These are phyloP conservation scores for Pythium vanterpoolii DNA, from an alignment of 352 stramenopile species.

Conservation along the genomic window DNA sequence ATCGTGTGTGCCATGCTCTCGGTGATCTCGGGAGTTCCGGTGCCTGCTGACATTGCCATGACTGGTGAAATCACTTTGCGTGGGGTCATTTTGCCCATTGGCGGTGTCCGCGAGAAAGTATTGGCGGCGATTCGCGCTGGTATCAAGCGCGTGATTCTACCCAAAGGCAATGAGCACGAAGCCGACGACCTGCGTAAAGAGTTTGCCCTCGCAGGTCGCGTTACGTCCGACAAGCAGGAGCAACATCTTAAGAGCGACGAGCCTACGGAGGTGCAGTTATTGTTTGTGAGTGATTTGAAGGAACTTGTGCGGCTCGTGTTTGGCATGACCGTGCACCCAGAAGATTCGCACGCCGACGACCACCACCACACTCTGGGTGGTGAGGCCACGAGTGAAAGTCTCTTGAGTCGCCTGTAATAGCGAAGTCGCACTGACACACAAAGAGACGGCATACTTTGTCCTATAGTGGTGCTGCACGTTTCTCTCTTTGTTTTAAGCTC, in stretches of 20 bases:
- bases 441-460: too few species aligned
- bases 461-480: not conserved
- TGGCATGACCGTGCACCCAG: conserved; percentile 42
- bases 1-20: conserved; percentile 87
- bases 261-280: conserved; percentile 38
- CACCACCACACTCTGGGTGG: conserved; percentile 26
- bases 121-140: conserved; percentile 82
- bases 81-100: conserved; percentile 87
- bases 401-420: conserved; percentile 15
- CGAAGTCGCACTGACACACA: too few species aligned
- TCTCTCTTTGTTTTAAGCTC: not conserved
- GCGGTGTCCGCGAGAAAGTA: conserved; percentile 90
- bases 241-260: conserved; percentile 4
- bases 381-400: conserved; percentile 8
- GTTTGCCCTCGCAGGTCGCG: conserved; percentile 30
- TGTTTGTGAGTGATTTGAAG: conserved; percentile 69
- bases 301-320: conserved; percentile 70
- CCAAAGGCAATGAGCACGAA: conserved; percentile 70
- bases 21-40: conserved; percentile 52
- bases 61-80: conserved; percentile 87
- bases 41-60: conserved; percentile 84
- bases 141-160: conserved; percentile 79
- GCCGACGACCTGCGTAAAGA: conserved; percentile 65
- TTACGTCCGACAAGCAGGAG: conserved; percentile 18
- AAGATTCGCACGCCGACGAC: conserved; percentile 5